Evolutionary conservation across 306 rosid species (phyloP).

Genomic region (Herpetospermum pedunculosum): DNA sequence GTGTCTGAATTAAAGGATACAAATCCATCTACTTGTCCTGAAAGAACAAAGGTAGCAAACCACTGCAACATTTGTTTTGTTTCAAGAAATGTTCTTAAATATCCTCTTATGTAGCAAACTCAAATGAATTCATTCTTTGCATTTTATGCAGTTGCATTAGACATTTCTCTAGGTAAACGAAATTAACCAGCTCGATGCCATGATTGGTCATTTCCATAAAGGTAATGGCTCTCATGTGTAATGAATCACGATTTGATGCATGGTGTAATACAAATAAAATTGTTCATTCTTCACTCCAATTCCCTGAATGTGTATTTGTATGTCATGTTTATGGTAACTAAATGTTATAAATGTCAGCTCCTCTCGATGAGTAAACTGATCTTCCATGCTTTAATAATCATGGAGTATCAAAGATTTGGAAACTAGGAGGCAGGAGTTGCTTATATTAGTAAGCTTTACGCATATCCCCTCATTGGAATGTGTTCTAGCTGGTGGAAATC

Average conservation of each 20-base stretch:
- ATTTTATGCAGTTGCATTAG: background rate
- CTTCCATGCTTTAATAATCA: background rate
- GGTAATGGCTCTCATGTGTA: background rate
- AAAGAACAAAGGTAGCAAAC: constrained; percentile 52
- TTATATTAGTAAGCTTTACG: background rate
- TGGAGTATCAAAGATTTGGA: background rate
- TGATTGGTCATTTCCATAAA: background rate
- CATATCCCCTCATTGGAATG: background rate
- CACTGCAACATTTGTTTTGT: background rate
- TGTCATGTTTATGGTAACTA: background rate
- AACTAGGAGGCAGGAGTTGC: background rate
- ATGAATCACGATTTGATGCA: background rate
- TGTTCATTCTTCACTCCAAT: background rate
- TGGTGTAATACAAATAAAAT: background rate
- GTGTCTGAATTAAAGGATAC: constrained; percentile 37
- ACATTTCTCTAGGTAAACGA: background rate
- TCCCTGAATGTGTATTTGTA: background rate
- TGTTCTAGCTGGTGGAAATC: background rate
- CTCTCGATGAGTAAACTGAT: background rate
- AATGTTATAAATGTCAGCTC: background rate
- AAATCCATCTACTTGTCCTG: constrained; percentile 43
- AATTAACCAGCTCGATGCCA: background rate
- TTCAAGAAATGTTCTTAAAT: background rate
- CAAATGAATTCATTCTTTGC: background rate
- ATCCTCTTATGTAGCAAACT: background rate